Evolutionary conservation across 2,329 filamentous ascomycete species (phyloP).

Genomic region (Xylariaceae sp.): DNA sequence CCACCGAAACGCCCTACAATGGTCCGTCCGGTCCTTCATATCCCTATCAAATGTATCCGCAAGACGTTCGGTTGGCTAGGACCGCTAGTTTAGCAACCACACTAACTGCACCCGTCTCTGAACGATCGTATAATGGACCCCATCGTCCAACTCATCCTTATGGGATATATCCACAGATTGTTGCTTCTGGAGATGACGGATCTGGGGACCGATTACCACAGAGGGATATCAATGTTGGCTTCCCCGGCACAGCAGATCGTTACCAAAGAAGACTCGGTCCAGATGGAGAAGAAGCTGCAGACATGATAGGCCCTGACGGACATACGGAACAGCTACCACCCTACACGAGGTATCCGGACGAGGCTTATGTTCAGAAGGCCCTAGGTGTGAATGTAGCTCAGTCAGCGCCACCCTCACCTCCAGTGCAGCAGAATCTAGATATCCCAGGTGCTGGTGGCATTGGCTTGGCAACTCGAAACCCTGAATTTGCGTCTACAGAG

Average conservation of each 20-base stretch:
- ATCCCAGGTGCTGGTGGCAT: slow-evolving; percentile 67
- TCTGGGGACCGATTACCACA: slow-evolving; percentile 38
- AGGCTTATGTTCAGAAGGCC: slow-evolving; percentile 65
- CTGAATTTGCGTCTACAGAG: slow-evolving; percentile 66
- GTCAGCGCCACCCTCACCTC: slow-evolving; percentile 11
- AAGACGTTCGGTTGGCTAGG: slow-evolving; percentile 61
- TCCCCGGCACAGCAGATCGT: slow-evolving; percentile 68
- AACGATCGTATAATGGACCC: slow-evolving; percentile 64
- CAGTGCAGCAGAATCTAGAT: slow-evolving; percentile 33
- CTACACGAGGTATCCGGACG: slow-evolving; percentile 88
- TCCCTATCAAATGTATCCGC: slow-evolving; percentile 84
- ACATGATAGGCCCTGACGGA: slow-evolving; percentile 85
- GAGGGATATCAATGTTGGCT: slow-evolving; percentile 71
- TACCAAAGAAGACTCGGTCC: slow-evolving; percentile 79
- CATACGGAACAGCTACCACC: slow-evolving; percentile 91
- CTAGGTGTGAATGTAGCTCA: slow-evolving; percentile 40
- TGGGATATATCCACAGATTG: slow-evolving; percentile 83
- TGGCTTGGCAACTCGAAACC: slow-evolving; percentile 66
- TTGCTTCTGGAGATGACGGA: slow-evolving; percentile 62
- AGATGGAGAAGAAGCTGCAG: slow-evolving; percentile 84
- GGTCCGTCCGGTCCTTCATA: slow-evolving; percentile 78
- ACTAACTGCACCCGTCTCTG: slow-evolving; percentile 67
- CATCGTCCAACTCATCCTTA: slow-evolving; percentile 84
- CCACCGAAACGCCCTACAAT: slow-evolving; percentile 69
- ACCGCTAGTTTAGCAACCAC: slow-evolving; percentile 74